phyloP scores from a whole-genome alignment of 1,284 basidiomycete species.

The Fomes fomentarius region DNA sequence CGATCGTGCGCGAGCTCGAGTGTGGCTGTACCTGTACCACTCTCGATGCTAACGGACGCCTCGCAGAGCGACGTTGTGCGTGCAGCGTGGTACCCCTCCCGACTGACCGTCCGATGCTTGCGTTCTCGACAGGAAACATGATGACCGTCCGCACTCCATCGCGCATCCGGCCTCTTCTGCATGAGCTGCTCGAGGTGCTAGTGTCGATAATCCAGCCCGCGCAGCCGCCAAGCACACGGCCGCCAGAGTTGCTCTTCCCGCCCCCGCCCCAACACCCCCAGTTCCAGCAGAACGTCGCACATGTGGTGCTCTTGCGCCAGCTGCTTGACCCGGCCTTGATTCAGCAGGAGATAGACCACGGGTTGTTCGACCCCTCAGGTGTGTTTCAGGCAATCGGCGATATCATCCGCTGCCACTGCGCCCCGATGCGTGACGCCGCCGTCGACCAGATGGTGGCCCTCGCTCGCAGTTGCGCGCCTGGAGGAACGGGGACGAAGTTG shows the following conservation, averaged over 20 bases:
- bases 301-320: constrained; percentile 57
- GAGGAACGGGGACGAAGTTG: constrained; percentile 52
- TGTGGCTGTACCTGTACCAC: constrained; percentile 85
- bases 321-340: constrained; percentile 78
- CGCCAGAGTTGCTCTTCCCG: constrained; percentile 16
- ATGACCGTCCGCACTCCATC: constrained; percentile 73
- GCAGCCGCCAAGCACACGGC: constrained; percentile 34
- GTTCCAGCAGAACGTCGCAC: constrained; percentile 44
- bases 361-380: constrained; percentile 81
- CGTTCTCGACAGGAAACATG: constrained; percentile 42
- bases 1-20: constrained; percentile 80
- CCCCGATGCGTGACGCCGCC: constrained; percentile 87
- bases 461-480: constrained; percentile 60
- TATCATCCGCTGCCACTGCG: constrained; percentile 89
- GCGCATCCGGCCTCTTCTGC: constrained; percentile 72
- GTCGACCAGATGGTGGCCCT: constrained; percentile 84
- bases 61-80: constrained; percentile 48
- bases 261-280: constrained; percentile 27
- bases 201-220: constrained; percentile 79
- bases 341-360: constrained; percentile 78
- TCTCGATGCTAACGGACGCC: constrained; percentile 61
- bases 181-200: constrained; percentile 83
- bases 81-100: constrained; percentile 28
- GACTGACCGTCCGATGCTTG: constrained; percentile 43
- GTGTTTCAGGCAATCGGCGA: constrained; percentile 81